Conservation (phyloP, 495 filamentous ascomycete genomes). For the Neurospora pannonica region DNA sequence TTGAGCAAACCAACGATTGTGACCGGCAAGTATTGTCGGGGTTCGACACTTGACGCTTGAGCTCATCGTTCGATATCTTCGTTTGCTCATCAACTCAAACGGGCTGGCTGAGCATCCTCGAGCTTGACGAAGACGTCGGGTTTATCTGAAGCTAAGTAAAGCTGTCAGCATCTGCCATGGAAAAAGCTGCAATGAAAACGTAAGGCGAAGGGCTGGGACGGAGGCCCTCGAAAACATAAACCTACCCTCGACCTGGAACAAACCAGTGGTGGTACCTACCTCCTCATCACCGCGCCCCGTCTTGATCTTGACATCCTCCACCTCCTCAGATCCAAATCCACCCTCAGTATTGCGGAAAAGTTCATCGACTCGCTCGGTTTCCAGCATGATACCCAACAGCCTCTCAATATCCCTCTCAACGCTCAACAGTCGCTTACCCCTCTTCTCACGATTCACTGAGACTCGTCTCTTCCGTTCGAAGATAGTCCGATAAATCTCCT, state of each 20-base stretch:
- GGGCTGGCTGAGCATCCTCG: not conserved
- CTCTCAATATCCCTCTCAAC: not conserved
- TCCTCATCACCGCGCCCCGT: too few relatives aligned
- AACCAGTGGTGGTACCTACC: too few relatives aligned
- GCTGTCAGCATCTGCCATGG: not conserved
- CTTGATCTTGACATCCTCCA: too few relatives aligned
- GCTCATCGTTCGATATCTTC: not conserved
- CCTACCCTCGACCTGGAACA: too few relatives aligned
- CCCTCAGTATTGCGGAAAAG: too few relatives aligned
- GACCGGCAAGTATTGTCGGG: not conserved
- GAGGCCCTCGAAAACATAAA: too few relatives aligned
- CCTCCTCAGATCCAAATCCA: too few relatives aligned
- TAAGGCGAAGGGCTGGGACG: too few relatives aligned
- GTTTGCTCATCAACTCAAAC: not conserved
- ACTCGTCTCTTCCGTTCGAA: rapidly evolving
- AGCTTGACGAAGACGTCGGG: not conserved
- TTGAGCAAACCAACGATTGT: not conserved
- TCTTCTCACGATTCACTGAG: not conserved
- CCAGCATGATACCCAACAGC: not conserved
- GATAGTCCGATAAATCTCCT: not conserved
- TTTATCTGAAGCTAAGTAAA: not conserved
- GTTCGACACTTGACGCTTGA: rapidly evolving
- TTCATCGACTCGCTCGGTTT: not conserved
- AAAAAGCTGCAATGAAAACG: not conserved
- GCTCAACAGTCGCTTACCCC: rapidly evolving